These are phyloP conservation scores for Pochonia chlamydosporia DNA, from an alignment of 2,329 filamentous ascomycete species.

Conservation along the genomic window DNA sequence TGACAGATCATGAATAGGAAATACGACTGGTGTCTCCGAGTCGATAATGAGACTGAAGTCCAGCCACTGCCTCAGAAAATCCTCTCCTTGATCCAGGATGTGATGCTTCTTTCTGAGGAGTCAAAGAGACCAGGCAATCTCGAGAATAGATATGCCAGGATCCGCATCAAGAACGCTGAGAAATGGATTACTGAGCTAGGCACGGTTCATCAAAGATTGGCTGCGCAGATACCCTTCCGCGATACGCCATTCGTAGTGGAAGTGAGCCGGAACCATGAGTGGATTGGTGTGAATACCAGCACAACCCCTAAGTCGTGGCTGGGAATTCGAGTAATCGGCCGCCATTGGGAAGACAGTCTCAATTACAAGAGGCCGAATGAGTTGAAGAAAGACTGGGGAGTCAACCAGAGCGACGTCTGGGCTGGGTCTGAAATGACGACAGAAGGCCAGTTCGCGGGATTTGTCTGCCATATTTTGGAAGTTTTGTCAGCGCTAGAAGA, in stretches of 20 bases:
- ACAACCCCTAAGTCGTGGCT: slow-evolving; percentile 18
- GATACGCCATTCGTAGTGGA: slow-evolving; percentile 27
- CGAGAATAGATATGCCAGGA: neutral
- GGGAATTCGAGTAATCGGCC: slow-evolving; percentile 26
- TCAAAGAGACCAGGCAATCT: neutral
- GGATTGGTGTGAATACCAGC: slow-evolving; percentile 16
- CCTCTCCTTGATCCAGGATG: slow-evolving; percentile 13
- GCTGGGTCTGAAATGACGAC: slow-evolving; percentile 18
- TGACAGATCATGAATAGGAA: slow-evolving; percentile 13
- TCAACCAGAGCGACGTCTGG: slow-evolving; percentile 25
- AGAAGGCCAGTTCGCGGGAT: slow-evolving; percentile 21
- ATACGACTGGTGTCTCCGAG: slow-evolving; percentile 29
- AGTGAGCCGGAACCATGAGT: slow-evolving; percentile 22
- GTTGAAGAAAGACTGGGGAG: slow-evolving; percentile 24
- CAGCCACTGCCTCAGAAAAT: slow-evolving; percentile 14
- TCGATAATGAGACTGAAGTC: slow-evolving; percentile 18
- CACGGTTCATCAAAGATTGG: slow-evolving; percentile 20
- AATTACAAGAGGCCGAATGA: slow-evolving; percentile 19
- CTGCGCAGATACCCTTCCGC: slow-evolving; percentile 22
- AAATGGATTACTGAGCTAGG: slow-evolving; percentile 4
- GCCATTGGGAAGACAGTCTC: slow-evolving; percentile 31
- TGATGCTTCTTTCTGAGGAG: slow-evolving; percentile 11
- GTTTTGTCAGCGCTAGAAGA: slow-evolving; percentile 19
- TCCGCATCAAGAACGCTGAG: neutral
- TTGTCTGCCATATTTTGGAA: slow-evolving; percentile 24